phyloP scores from a whole-genome alignment of 2,329 filamentous ascomycete genomes.

The Verticillium dahliae region DNA sequence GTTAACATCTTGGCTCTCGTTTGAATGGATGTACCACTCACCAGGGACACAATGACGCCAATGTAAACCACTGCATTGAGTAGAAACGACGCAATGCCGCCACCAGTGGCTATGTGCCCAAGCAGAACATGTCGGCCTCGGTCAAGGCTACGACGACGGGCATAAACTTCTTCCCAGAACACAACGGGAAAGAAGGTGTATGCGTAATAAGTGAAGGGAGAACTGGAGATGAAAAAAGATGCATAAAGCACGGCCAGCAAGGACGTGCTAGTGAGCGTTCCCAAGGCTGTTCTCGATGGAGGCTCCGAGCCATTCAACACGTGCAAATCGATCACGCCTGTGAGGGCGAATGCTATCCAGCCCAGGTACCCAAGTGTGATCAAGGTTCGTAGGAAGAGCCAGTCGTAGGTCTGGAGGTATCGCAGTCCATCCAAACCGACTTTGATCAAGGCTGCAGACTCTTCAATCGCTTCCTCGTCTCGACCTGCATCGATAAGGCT shows the following conservation, averaged over 20 bases:
- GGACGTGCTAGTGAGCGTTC: slow-evolving; percentile 65
- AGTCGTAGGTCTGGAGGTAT: slow-evolving; percentile 97
- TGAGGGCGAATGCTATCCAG: slow-evolving; percentile 90
- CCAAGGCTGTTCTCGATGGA: slow-evolving; percentile 54
- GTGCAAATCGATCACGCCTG: slow-evolving; percentile 81
- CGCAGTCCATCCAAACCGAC: slow-evolving; percentile 75
- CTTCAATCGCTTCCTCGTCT: slow-evolving; percentile 71
- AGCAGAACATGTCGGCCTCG: slow-evolving; percentile 65
- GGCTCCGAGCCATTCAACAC: slow-evolving; percentile 67
- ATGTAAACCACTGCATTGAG: slow-evolving; percentile 64
- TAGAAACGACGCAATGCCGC: slow-evolving; percentile 50
- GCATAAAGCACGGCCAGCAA: slow-evolving; percentile 70
- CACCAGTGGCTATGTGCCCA: slow-evolving; percentile 55
- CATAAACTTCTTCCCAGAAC: slow-evolving; percentile 96
- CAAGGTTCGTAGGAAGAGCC: slow-evolving; percentile 86
- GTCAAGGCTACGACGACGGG: slow-evolving; percentile 61
- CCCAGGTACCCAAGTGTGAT: slow-evolving; percentile 89
- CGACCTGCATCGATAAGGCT: slow-evolving; percentile 58
- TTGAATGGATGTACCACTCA: slow-evolving; percentile 28
- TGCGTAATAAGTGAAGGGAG: slow-evolving; percentile 77
- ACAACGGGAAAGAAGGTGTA: slow-evolving; percentile 89
- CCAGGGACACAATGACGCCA: slow-evolving; percentile 70
- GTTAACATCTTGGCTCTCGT: background rate
- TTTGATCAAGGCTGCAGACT: slow-evolving; percentile 70
- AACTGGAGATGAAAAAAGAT: slow-evolving; percentile 72